A percentile compares a stretch with the other conserved stretches of the same genome.
phyloP scores from a whole-genome alignment of 2,329 filamentous ascomycete species.

The Fusarium mangiferae region DNA sequence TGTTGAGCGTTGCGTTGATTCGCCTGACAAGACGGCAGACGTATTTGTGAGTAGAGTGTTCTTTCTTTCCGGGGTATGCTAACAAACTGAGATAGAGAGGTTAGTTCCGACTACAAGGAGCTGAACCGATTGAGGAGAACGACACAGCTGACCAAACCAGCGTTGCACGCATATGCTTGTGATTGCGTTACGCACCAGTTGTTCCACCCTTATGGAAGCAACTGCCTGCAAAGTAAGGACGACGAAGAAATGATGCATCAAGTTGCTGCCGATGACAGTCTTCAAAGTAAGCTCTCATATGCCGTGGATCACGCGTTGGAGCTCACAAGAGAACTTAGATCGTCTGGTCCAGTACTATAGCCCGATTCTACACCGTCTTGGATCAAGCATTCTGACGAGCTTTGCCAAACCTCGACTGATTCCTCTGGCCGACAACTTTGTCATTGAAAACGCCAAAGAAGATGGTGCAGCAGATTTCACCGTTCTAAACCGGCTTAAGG shows the following conservation, averaged over 20 bases:
- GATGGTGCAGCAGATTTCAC: slow-evolving; percentile 63
- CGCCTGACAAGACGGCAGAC: slow-evolving; percentile 61
- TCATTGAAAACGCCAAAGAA: slow-evolving; percentile 61
- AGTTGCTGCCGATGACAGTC: slow-evolving; percentile 73
- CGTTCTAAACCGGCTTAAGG: slow-evolving; percentile 67
- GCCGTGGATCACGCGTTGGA: neutral
- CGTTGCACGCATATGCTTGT: slow-evolving; percentile 73
- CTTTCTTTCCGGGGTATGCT: slow-evolving; percentile 3
- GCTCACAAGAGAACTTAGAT: slow-evolving; percentile 54
- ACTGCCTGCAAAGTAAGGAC: slow-evolving; percentile 64
- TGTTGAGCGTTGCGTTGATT: slow-evolving; percentile 60
- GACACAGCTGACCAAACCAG: slow-evolving; percentile 38
- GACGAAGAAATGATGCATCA: slow-evolving; percentile 76
- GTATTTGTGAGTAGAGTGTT: slow-evolving; percentile 62
- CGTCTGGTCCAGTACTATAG: slow-evolving; percentile 68
- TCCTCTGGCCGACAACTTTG: slow-evolving; percentile 68
- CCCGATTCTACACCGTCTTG: slow-evolving; percentile 60
- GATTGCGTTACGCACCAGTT: slow-evolving; percentile 76
- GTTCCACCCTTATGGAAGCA: slow-evolving; percentile 73
- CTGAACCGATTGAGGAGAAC: neutral
- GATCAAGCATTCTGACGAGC: slow-evolving; percentile 57
- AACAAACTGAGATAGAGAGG: slow-evolving; percentile 42
- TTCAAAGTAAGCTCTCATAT: slow-evolving; percentile 64
- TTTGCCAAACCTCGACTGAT: slow-evolving; percentile 66
- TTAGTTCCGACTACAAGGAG: slow-evolving; percentile 27